Evolutionary conservation across 805 yeast genomes (phyloP), one percentile per base, ranked within the genome.

Genomic region (Metschnikowia hibisci): DNA sequence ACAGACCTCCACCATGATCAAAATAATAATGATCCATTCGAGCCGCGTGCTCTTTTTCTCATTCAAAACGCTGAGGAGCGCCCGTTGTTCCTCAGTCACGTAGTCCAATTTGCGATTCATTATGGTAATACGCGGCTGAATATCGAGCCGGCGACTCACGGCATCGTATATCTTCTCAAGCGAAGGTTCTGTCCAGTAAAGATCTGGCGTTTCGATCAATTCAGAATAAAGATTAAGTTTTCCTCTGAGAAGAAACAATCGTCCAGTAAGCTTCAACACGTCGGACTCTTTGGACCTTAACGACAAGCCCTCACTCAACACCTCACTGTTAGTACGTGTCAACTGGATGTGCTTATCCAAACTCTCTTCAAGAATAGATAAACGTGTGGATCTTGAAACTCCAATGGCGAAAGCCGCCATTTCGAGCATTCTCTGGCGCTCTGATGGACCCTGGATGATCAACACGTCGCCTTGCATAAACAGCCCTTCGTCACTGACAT

Each of bases 371-470:
- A 90, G 62, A 1, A 88, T 80, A 0, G 96, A 89, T 34, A 90
- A 68, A 57, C 93, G 77, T 0, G 97, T 89, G 2, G 95, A 86
- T 52, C 96, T 66, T 0, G 96, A 83, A 26, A 90, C 66, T 0
- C 96, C 96, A 42, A 87, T 82, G 2, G 96, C 83, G 62, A 89
- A 89, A 0, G 96, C 96, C 8, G 89, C 84, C 65, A 84, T 87
- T 56, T 88, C 95, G 30, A 86, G 64, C 28, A 83, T 54, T 30
- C 76, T 71, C 47, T 77, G 71, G 23, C 35, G 39, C n/a, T 71
- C 64, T 4, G 55, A 52, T 1, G 60, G 54, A 1, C 81, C 82
- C 47, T 75, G 77, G n/a, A 89, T 71, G 15, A 84, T 72, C 36
- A 89, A 77, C 2, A 84, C 74, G 48, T 89, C 96, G 7, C 85